phyloP scores from a whole-genome alignment of 2,329 filamentous ascomycete species.

The Penicillium nordicum region DNA sequence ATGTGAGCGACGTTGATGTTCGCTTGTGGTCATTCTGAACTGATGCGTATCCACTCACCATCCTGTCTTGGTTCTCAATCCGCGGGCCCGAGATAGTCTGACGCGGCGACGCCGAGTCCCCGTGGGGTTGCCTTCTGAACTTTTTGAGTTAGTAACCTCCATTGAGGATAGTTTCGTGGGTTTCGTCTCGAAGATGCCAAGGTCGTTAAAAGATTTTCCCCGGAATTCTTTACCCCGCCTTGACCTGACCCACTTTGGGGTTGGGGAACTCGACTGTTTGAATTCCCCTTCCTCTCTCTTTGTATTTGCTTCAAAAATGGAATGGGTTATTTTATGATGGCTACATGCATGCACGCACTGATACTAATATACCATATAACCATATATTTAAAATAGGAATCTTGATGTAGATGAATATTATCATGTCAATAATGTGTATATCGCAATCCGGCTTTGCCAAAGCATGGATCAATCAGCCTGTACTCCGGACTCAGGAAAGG shows the following conservation, averaged over 20 bases:
- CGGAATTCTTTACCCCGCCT: neutral
- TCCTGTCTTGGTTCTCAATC: slow-evolving; percentile 15
- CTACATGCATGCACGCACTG: neutral
- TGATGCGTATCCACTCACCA: slow-evolving; percentile 5
- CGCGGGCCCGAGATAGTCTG: slow-evolving; percentile 14
- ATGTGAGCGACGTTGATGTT: slow-evolving; percentile 4
- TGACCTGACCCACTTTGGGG: neutral
- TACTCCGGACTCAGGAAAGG: neutral
- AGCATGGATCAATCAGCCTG: neutral
- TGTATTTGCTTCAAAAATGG: neutral
- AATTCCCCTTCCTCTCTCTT: neutral
- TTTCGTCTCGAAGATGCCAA: slow-evolving; percentile 5
- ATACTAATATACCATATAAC: neutral
- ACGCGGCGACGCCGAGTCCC: slow-evolving; percentile 8
- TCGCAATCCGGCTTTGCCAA: neutral
- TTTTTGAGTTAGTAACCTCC: neutral
- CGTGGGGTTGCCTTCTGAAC: neutral
- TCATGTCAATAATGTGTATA: neutral
- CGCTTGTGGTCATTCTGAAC: neutral
- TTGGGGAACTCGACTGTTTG: neutral
- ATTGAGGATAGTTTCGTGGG: neutral
- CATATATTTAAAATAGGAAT: neutral
- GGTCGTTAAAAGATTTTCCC: neutral
- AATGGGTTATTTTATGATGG: too few relatives aligned
- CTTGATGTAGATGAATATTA: neutral